Evolutionary conservation across 129 eudicot genomes (phyloP).

Genomic region (Arctium lappa): DNA sequence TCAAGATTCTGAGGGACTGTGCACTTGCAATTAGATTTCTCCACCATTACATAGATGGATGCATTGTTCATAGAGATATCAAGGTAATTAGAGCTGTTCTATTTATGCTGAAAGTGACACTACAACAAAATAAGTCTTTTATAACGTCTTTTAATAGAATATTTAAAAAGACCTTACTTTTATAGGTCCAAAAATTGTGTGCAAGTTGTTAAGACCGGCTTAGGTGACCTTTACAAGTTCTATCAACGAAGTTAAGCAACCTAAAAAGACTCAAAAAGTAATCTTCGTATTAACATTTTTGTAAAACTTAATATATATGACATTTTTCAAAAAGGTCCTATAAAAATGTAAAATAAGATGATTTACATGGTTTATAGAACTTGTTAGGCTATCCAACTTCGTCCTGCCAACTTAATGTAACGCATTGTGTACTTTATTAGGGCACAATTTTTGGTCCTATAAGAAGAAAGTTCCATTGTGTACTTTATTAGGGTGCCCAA

Average conservation of each 20-base stretch:
- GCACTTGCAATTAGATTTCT: conserved; percentile 71
- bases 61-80: conserved; percentile 86
- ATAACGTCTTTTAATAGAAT: neutral
- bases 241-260: neutral
- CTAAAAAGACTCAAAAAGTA: neutral
- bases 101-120: neutral
- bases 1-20: conserved; percentile 63
- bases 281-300: neutral
- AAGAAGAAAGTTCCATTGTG: neutral
- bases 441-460: neutral
- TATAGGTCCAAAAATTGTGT: neutral
- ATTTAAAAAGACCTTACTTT: too few species aligned
- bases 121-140: neutral
- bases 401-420: too few species aligned
- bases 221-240: too few species aligned
- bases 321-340: too few species aligned
- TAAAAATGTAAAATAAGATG: too few species aligned
- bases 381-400: too few species aligned
- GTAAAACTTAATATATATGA: neutral
- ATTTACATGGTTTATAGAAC: too few species aligned
- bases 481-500: neutral
- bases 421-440: neutral
- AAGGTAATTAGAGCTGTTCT: conserved; percentile 32
- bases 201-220: too few species aligned
- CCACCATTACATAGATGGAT: conserved; percentile 60